A percentile compares a stretch with the other conserved stretches of the same genome.
Conservation (phyloP, 768 basidiomycete genomes). For the Harrya chromipes region DNA sequence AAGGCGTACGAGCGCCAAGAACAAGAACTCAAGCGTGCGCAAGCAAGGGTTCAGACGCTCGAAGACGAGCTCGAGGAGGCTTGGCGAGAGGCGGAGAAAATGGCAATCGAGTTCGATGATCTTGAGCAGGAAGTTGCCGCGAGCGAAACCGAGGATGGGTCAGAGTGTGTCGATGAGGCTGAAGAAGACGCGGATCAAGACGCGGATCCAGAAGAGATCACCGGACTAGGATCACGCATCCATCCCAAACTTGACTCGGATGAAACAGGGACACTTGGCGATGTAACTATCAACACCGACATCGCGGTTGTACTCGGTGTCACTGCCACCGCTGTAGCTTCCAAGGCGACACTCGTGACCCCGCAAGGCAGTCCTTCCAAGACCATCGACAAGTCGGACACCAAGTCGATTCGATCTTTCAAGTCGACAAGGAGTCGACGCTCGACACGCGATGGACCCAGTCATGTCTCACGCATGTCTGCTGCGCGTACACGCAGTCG, state of each 20-base stretch:
- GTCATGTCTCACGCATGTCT: conserved; percentile 44
- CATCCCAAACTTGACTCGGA: conserved; percentile 18
- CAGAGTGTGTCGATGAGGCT: neutral
- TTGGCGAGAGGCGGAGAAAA: conserved; percentile 72
- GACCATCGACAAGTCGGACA: conserved; percentile 11
- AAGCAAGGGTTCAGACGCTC: conserved; percentile 49
- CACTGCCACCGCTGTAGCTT: conserved; percentile 37
- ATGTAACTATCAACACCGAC: conserved; percentile 24
- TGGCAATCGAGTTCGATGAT: conserved; percentile 71
- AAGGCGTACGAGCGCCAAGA: conserved; percentile 66
- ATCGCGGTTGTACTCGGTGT: conserved; percentile 35
- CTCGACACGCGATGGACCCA: conserved; percentile 27
- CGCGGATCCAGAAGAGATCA: neutral
- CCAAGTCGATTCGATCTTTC: conserved; percentile 24
- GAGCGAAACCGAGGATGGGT: conserved; percentile 12
- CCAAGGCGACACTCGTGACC: conserved; percentile 33
- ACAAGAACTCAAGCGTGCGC: conserved; percentile 49
- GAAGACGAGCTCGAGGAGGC: conserved; percentile 76
- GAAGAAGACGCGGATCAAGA: no score
- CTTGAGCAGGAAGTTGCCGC: conserved; percentile 38
- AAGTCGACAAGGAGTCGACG: conserved; percentile 26
- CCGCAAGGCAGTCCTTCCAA: conserved; percentile 1
- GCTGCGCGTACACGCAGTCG: conserved; percentile 66
- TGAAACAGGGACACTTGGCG: conserved; percentile 25
- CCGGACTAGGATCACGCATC: conserved; percentile 14